Conservation (phyloP, 768 basidiomycete species). For the Kwoniella dendrophila region DNA sequence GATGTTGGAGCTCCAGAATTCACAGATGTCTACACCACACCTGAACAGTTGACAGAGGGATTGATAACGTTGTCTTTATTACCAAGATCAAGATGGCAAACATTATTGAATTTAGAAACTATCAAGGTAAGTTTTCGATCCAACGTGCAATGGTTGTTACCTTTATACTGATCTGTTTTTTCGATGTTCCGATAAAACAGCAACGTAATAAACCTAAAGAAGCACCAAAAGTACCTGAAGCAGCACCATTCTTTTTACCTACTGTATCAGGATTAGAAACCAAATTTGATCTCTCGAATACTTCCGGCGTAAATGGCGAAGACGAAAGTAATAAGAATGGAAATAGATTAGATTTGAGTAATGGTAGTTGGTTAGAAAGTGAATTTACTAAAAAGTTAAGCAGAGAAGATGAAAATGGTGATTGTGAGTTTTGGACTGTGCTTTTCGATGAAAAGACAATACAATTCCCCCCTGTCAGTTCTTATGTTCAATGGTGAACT, state of each 20-base stretch:
- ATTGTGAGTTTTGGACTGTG: constrained; percentile 66
- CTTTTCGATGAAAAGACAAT: too few relatives aligned
- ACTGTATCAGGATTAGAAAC: constrained; percentile 84
- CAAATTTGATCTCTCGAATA: constrained; percentile 66
- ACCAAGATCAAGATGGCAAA: constrained; percentile 93
- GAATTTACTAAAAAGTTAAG: constrained; percentile 70
- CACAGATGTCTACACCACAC: constrained; percentile 74
- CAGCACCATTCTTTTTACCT: constrained; percentile 96
- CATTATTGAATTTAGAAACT: constrained; percentile 90
- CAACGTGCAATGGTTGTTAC: too few relatives aligned
- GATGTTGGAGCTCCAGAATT: constrained; percentile 64
- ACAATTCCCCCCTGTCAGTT: neutral
- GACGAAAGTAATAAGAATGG: constrained; percentile 47
- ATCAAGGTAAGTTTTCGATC: constrained; percentile 68
- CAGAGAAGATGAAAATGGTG: constrained; percentile 63
- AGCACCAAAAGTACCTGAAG: constrained; percentile 88
- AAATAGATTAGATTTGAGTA: constrained; percentile 46
- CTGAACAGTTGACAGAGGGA: constrained; percentile 83
- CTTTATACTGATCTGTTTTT: neutral
- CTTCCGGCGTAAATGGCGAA: constrained; percentile 8
- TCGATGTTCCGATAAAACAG: constrained; percentile 59
- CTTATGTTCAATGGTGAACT: neutral
- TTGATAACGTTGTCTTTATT: constrained; percentile 90
- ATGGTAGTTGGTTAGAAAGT: constrained; percentile 55
- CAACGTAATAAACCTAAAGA: constrained; percentile 97